Evolutionary conservation across 202 grass and related monocot genomes (phyloP).

Genomic region (Panicum hallii): DNA sequence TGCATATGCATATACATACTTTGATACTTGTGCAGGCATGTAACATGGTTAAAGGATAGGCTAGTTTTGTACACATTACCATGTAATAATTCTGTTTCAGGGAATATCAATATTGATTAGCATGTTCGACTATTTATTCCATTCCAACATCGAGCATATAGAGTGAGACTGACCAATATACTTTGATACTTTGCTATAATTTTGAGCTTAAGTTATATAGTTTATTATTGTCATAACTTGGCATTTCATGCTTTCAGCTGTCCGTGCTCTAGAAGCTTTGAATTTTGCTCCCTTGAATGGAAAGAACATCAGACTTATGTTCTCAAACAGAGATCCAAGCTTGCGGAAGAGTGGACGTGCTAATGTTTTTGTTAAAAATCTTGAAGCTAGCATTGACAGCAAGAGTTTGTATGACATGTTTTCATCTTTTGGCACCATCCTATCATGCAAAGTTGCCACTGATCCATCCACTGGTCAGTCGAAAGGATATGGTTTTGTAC

Average conservation of each 20-base stretch:
- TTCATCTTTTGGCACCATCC: conserved; percentile 43
- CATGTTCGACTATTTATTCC: background rate
- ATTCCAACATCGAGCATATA: background rate
- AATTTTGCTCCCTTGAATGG: conserved; percentile 52
- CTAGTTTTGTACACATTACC: background rate
- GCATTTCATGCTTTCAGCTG: conserved; percentile 44
- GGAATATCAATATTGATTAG: background rate
- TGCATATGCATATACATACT: background rate
- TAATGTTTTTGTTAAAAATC: conserved; percentile 66
- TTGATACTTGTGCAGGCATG: background rate
- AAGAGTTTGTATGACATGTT: conserved; percentile 50
- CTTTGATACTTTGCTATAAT: background rate
- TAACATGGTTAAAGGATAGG: background rate
- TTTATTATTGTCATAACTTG: background rate
- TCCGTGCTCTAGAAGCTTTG: conserved; percentile 44
- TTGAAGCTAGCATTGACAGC: conserved; percentile 49
- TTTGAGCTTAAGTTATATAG: background rate
- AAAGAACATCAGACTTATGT: conserved; percentile 54
- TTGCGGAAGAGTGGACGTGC: conserved; percentile 39
- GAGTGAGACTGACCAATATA: background rate
- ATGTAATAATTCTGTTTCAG: background rate
- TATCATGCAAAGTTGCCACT: conserved; percentile 59
- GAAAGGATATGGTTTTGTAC: conserved; percentile 61
- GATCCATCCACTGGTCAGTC: conserved; percentile 34
- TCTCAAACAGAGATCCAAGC: conserved; percentile 56